These are phyloP conservation scores for Cladosporium sp. DNA, from an alignment of 2,329 filamentous ascomycete genomes.

Conservation along the genomic window DNA sequence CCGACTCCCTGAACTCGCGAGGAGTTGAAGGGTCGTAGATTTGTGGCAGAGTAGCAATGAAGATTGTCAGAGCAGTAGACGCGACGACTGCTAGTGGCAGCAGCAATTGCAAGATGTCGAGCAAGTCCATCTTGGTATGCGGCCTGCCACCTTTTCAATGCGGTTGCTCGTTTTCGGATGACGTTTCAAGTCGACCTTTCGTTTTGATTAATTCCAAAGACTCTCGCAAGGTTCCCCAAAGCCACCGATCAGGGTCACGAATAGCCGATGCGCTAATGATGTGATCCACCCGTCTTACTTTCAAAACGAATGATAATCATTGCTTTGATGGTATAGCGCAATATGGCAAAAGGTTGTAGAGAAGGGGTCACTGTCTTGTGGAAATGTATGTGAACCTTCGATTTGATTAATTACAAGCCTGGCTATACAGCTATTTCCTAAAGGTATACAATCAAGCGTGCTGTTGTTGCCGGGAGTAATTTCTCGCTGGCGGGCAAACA, in stretches of 20 bases:
- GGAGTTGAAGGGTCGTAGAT: slow-evolving; percentile 50
- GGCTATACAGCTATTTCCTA: neutral
- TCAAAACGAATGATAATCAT: neutral
- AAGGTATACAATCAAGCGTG: neutral
- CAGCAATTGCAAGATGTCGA: slow-evolving; percentile 40
- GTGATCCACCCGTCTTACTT: neutral
- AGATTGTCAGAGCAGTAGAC: slow-evolving; percentile 52
- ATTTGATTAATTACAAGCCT: neutral
- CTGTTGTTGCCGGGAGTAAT: neutral
- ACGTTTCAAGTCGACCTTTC: slow-evolving; percentile 7
- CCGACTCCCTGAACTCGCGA: slow-evolving; percentile 29
- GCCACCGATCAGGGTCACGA: slow-evolving; percentile 4
- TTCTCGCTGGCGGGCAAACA: neutral
- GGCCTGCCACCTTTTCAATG: neutral
- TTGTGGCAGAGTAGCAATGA: slow-evolving; percentile 56
- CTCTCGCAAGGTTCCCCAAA: neutral
- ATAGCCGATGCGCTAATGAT: slow-evolving; percentile 1
- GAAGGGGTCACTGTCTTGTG: neutral
- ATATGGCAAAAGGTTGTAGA: neutral
- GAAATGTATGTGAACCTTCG: neutral
- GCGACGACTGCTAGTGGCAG: slow-evolving; percentile 45
- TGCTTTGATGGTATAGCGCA: neutral
- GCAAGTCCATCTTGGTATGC: slow-evolving; percentile 14
- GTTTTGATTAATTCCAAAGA: neutral
- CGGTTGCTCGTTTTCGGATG: neutral